phyloP scores from a whole-genome alignment of 2,329 filamentous ascomycete species.

The Periconia sp. region DNA sequence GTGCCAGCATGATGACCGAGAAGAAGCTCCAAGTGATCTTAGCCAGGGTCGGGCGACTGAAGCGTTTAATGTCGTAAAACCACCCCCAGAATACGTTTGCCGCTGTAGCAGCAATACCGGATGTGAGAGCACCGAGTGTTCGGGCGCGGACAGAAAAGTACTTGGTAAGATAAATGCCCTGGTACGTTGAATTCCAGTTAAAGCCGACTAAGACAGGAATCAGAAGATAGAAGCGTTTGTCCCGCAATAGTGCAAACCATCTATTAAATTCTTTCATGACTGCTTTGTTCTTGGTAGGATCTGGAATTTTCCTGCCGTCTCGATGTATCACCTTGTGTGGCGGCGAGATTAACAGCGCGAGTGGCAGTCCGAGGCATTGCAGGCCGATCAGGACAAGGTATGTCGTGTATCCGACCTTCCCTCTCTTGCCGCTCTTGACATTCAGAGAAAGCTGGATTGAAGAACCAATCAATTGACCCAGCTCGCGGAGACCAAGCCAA shows the following conservation, averaged over 20 bases:
- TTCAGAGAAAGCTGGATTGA: slow-evolving; percentile 60
- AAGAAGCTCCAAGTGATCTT: slow-evolving; percentile 53
- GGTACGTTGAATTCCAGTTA: slow-evolving; percentile 59
- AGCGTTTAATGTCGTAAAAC: slow-evolving; percentile 54
- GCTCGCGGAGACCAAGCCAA: slow-evolving; percentile 60
- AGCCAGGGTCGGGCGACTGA: slow-evolving; percentile 51
- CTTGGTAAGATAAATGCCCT: slow-evolving; percentile 59
- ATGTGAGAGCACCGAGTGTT: slow-evolving; percentile 54
- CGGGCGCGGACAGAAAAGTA: slow-evolving; percentile 60
- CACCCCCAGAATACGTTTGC: slow-evolving; percentile 58
- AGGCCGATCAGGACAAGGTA: slow-evolving; percentile 50
- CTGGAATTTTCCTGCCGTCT: slow-evolving; percentile 44
- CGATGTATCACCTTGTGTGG: slow-evolving; percentile 54
- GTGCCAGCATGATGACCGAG: slow-evolving; percentile 49
- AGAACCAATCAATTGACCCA: slow-evolving; percentile 60
- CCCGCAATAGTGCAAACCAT: slow-evolving; percentile 48
- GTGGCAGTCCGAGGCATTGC: slow-evolving; percentile 54
- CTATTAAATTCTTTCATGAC: slow-evolving; percentile 47
- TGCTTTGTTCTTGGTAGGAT: slow-evolving; percentile 47
- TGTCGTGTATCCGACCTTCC: slow-evolving; percentile 55
- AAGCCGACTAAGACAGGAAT: slow-evolving; percentile 58
- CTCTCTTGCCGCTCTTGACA: slow-evolving; percentile 48
- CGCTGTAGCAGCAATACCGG: slow-evolving; percentile 53
- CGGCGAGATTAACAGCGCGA: slow-evolving; percentile 53
- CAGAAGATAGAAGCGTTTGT: slow-evolving; percentile 56